These are phyloP conservation scores for Protostelium mycophagum DNA, from an alignment of 78 protist species.

Conservation along the genomic window DNA sequence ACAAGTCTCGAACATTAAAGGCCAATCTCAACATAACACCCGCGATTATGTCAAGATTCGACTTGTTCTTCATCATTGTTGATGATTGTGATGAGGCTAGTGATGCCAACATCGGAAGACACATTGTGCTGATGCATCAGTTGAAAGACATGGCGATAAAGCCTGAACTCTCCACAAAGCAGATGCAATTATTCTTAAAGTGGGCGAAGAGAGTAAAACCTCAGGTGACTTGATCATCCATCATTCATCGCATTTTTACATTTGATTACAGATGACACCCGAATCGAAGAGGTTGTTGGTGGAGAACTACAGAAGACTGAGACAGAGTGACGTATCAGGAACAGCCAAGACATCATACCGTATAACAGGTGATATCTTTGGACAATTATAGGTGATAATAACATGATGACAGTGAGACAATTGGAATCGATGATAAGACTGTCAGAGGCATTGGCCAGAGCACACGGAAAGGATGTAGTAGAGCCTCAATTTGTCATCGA, in stretches of 20 bases:
- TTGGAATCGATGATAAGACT: slow-evolving; percentile 96
- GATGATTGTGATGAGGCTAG: slow-evolving; percentile 84
- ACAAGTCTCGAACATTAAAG: slow-evolving; percentile 17
- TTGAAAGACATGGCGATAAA: slow-evolving; percentile 36
- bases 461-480: slow-evolving; percentile 30
- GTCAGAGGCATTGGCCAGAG: slow-evolving; percentile 88
- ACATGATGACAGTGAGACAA: slow-evolving; percentile 90
- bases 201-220: slow-evolving; percentile 85
- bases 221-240: slow-evolving; percentile 23
- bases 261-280: not conserved
- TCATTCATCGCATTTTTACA: not conserved
- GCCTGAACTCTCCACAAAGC: slow-evolving; percentile 50
- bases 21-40: slow-evolving; percentile 89
- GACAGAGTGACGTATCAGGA: slow-evolving; percentile 36
- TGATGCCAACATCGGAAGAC: slow-evolving; percentile 92
- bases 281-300: slow-evolving; percentile 34
- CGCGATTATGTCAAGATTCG: slow-evolving; percentile 99
- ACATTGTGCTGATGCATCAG: slow-evolving; percentile 89
- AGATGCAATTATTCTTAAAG: slow-evolving; percentile 81
- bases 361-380: slow-evolving; percentile 34
- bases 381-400: not conserved
- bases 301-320: slow-evolving; percentile 41
- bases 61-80: slow-evolving; percentile 95
- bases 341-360: slow-evolving; percentile 49
- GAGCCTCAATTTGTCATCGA: slow-evolving; percentile 37